Conservation (phyloP, 805 yeast genomes). For the Danielia oregonensis region DNA sequence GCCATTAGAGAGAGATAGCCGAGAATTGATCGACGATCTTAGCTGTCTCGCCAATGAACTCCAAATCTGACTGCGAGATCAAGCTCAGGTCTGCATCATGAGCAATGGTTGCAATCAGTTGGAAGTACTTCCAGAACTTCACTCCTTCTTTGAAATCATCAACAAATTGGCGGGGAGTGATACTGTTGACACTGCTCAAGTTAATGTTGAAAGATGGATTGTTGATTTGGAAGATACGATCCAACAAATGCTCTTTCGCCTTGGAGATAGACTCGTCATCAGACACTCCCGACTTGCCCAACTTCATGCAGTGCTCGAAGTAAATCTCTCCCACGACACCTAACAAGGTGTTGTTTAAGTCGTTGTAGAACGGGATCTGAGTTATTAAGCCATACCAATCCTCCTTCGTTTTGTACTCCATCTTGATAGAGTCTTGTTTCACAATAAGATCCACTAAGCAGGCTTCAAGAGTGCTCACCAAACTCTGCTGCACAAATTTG, state of each 20-base stretch:
- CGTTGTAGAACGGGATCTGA: conserved; percentile 57
- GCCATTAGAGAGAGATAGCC: too few relatives aligned
- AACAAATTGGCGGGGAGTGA: conserved; percentile 28
- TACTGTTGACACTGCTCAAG: conserved; percentile 38
- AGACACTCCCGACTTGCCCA: conserved; percentile 19
- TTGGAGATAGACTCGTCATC: conserved; percentile 24
- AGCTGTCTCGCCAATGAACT: conserved; percentile 26
- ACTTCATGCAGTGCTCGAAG: conserved; percentile 40
- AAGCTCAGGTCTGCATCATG: conserved; percentile 25
- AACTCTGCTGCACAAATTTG: conserved; percentile 45
- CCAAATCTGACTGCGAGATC: conserved; percentile 20
- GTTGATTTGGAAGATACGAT: conserved; percentile 34
- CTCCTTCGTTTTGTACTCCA: conserved; percentile 32
- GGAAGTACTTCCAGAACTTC: conserved; percentile 34
- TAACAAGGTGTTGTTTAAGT: conserved; percentile 57
- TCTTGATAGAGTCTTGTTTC: conserved; percentile 47
- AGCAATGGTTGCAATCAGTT: conserved; percentile 21
- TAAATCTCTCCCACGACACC: conserved; percentile 58
- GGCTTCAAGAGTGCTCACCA: conserved; percentile 55
- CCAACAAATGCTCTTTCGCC: conserved; percentile 31
- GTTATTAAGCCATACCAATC: conserved; percentile 59
- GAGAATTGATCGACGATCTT: conserved; percentile 3
- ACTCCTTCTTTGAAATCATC: conserved; percentile 31
- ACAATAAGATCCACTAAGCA: conserved; percentile 46
- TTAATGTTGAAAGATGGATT: conserved; percentile 39